A percentile compares a stretch with the other conserved stretches of the same genome.
Conservation (phyloP, 2,329 filamentous ascomycete genomes). For the Beauveria rudraprayagi region DNA sequence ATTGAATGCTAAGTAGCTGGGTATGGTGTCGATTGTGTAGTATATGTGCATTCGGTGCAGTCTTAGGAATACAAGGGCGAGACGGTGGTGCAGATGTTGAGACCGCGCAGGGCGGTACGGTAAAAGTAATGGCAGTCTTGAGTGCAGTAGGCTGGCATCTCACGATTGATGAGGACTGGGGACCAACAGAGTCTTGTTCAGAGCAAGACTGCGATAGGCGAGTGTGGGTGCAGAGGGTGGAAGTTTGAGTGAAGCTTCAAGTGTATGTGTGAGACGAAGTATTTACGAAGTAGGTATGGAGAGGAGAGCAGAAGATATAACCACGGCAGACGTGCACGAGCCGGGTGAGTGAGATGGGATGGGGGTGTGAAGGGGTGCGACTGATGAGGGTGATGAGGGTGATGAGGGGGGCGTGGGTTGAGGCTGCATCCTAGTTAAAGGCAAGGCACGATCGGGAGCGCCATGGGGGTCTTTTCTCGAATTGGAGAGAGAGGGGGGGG, state of each 20-base stretch:
- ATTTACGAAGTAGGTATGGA: background rate
- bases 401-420: background rate
- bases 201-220: slow-evolving; percentile 4
- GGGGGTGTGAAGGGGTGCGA: slow-evolving; percentile 4
- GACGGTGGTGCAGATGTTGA: slow-evolving; percentile 73
- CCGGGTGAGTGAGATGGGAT: slow-evolving; percentile 1
- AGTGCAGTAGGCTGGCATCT: slow-evolving; percentile 72
- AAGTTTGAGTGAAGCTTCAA: background rate
- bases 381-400: background rate
- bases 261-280: background rate
- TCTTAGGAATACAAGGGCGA: slow-evolving; percentile 63
- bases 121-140: slow-evolving; percentile 93
- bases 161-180: background rate
- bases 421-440: background rate
- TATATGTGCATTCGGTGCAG: background rate
- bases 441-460: slow-evolving; percentile 4
- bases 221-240: background rate
- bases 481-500: background rate
- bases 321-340: background rate
- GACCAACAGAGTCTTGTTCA: slow-evolving; percentile 6
- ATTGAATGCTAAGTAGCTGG: slow-evolving; percentile 15
- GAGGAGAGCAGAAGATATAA: slow-evolving; percentile 4
- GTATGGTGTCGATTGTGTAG: background rate
- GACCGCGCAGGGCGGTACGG: slow-evolving; percentile 77
- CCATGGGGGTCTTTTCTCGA: background rate